Base-by-base conservation (phyloP, 768 basidiomycete genomes). In the Hypholoma fasciculare region DNA sequence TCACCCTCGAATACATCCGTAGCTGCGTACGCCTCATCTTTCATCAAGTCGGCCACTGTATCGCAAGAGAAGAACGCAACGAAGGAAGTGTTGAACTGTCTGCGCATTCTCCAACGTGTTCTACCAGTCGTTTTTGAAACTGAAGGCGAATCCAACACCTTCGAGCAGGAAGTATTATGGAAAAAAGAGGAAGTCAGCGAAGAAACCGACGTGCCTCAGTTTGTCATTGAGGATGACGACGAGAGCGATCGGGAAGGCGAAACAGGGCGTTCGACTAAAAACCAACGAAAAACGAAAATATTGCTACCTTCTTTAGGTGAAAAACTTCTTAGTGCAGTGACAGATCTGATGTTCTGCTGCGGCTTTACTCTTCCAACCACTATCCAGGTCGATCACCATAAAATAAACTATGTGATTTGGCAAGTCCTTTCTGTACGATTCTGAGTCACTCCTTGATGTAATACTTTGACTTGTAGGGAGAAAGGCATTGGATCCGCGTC, bases 311-410 rank as follows among this genome's bases (percentile, higher is more conserved):
- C 90, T 16, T 73, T 96, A 4, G 90, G 87, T 0, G 93, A 96
- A 67, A 81, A 84, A 61, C 76, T 98, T 19, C 89, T 96, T 62
- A 83, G 80, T 65, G 86, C 87, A 58, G 76, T 93, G 9, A 83
- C 93, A 56, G 96, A 98, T 69, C 78, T 98, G 11, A 69, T 97
- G 39, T 98, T 96, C 71, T 94, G 94, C 68, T 96, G 93, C 64
- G 94, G 93, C 12, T 97, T 98, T 65, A 96, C 95, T 0, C 75
- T 98, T 8, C 92, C 96, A 8, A 82, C 81, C 27, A 84, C 83
- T 69, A 76, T 90, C 46, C 88, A 92, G 69, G 82, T 86, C 49
- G 88, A 90, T 67, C 88, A 89, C 64, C 84, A 92, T 70, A 90
- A 92, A 69, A 87, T 94, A 46, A 87, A 89, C 69, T 90, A 94